A percentile compares a stretch with the other conserved stretches of the same genome.
Conservation (phyloP, 768 basidiomycete genomes). For the Xanthoconium purpureum region DNA sequence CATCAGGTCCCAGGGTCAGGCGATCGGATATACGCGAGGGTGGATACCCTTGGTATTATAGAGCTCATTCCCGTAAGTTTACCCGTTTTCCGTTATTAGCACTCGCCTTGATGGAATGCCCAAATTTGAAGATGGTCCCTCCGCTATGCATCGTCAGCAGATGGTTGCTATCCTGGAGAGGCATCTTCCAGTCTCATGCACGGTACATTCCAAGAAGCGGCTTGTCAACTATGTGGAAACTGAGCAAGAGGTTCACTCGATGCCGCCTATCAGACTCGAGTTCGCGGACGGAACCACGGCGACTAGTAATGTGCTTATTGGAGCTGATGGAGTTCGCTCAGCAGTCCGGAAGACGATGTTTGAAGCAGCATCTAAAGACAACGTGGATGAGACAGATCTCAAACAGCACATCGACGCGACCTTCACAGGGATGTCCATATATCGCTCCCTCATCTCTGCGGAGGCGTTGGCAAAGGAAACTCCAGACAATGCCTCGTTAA, state of each 20-base stretch:
- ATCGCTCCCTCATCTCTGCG: slow-evolving; percentile 37
- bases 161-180: slow-evolving; percentile 16
- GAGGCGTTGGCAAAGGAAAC: slow-evolving; percentile 26
- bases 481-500: slow-evolving; percentile 25
- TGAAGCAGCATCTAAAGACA: slow-evolving; percentile 7
- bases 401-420: slow-evolving; percentile 26
- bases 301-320: slow-evolving; percentile 41
- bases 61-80: slow-evolving; percentile 23
- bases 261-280: slow-evolving; percentile 3
- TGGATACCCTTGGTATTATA: slow-evolving; percentile 30
- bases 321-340: slow-evolving; percentile 44
- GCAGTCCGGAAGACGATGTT: slow-evolving; percentile 25
- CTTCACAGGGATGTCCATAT: slow-evolving; percentile 42
- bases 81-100: background rate
- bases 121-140: slow-evolving; percentile 5
- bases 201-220: slow-evolving; percentile 17
- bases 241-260: slow-evolving; percentile 25
- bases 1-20: slow-evolving; percentile 6
- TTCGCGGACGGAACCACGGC: slow-evolving; percentile 17
- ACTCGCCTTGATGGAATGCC: background rate
- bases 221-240: slow-evolving; percentile 14
- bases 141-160: slow-evolving; percentile 21
- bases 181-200: slow-evolving; percentile 16
- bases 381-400: background rate
- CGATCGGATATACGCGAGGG: slow-evolving; percentile 31